Evolutionary conservation across 2,329 filamentous ascomycete species (phyloP), one percentile per base, ranked within the genome.

Genomic region (Grosmannia penicillata): DNA sequence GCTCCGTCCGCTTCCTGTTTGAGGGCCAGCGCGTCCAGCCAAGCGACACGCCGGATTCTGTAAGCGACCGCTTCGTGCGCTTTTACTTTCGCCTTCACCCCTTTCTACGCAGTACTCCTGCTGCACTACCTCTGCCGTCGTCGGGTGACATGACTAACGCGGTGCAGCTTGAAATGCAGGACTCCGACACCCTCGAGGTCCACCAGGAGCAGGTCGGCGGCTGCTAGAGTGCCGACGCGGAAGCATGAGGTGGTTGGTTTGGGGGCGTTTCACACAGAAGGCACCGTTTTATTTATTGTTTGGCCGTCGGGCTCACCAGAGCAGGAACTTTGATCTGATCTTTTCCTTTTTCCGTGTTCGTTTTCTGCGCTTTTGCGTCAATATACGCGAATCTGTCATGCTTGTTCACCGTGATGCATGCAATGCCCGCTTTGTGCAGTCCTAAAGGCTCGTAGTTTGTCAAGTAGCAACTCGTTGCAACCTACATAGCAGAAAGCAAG

Each of bases 171-270:
- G 91, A 96, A 45, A 98, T 98, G 91, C 68, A 77, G 48, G 91
- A 98, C 50, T 89, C 91, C 26, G 91, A 98, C 54, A 93, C 84
- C 1, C 77, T 98, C 21, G 91, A 98, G 56, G 91, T 98, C 21
- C 89, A 96, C 58, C 91, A 96, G 59, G 91, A 98, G 59, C 91
- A 98, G 64, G 91, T 96, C 45, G 91, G 91, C 43, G 89, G 87
- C 10, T n/a, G 38, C 35, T 32, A 15, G 18, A 19, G 13, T 26
- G 28, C n/a, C 14, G 23, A 6, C 5, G 3, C 2, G 21, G 11
- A 28, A 22, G 31, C 13, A 9, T 5, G 31, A 32, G 32, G 10
- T 3, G 6, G 23, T 4, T 17, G 18, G 18, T 11, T n/a, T 11
- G 14, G 28, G 13, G 11, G 10, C 14, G 9, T 6, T 8, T 14